These are phyloP conservation scores for Candida incommunis DNA, from an alignment of 805 yeast species.

Conservation along the genomic window DNA sequence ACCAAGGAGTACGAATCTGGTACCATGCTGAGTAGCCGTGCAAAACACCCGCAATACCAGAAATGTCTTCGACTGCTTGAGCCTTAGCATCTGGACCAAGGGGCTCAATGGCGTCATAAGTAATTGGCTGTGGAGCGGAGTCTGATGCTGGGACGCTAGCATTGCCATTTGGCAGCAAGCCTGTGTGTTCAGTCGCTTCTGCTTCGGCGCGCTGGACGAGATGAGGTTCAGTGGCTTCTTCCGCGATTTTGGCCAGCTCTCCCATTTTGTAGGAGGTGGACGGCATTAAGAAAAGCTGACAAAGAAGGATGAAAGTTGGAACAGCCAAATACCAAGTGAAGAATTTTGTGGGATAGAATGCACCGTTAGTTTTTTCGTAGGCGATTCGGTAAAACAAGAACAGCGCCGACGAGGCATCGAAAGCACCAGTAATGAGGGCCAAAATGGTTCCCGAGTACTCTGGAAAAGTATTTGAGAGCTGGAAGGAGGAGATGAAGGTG, in stretches of 20 bases:
- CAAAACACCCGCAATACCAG: slow-evolving; percentile 62
- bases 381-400: slow-evolving; percentile 59
- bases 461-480: slow-evolving; percentile 78
- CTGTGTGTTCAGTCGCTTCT: slow-evolving; percentile 2
- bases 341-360: slow-evolving; percentile 38
- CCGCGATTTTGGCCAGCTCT: slow-evolving; percentile 26
- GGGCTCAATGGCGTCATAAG: slow-evolving; percentile 2
- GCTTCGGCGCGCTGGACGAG: slow-evolving; percentile 1
- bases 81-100: slow-evolving; percentile 3
- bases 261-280: slow-evolving; percentile 62
- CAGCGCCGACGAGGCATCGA: slow-evolving; percentile 84
- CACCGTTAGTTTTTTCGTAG: slow-evolving; percentile 30
- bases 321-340: slow-evolving; percentile 57
- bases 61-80: slow-evolving; percentile 12
- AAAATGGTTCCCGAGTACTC: slow-evolving; percentile 64
- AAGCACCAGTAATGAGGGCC: slow-evolving; percentile 84
- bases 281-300: slow-evolving; percentile 77
- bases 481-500: slow-evolving; percentile 81
- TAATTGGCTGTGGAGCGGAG: slow-evolving; percentile 5
- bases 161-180: slow-evolving; percentile 2
- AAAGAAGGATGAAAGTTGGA: slow-evolving; percentile 60
- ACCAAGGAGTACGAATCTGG: slow-evolving; percentile 54
- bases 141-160: slow-evolving; percentile 1
- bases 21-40: slow-evolving; percentile 42
- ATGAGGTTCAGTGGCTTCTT: slow-evolving; percentile 23